A percentile compares a stretch with the other conserved stretches of the same genome.
phyloP scores from a whole-genome alignment of 306 rosid genomes.

The Abrus precatorius region DNA sequence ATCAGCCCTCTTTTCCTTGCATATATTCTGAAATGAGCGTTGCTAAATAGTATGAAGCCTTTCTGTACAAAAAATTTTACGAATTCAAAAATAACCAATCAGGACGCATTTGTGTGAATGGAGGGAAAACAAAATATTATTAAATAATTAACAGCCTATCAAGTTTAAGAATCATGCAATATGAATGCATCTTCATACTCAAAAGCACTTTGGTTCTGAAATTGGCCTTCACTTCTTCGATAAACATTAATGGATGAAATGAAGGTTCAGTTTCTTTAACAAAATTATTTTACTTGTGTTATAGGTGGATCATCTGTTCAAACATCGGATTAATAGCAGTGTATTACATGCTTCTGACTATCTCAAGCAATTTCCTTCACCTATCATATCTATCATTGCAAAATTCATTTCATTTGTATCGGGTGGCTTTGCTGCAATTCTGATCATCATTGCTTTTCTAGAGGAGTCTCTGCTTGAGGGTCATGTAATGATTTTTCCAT shows the following conservation, averaged over 20 bases:
- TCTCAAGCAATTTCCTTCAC: slow-evolving; percentile 94
- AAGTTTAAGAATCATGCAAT: no score
- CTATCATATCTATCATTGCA: slow-evolving; percentile 81
- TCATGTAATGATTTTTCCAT: slow-evolving; percentile 66
- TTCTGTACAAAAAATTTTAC: no score
- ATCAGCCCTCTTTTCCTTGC: slow-evolving; percentile 6
- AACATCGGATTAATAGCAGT: slow-evolving; percentile 88
- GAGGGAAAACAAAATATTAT: no score
- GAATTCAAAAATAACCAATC: no score
- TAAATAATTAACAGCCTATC: no score
- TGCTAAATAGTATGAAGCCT: no score
- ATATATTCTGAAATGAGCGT: background rate
- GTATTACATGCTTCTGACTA: slow-evolving; percentile 81
- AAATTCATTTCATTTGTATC: slow-evolving; percentile 91
- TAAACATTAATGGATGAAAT: slow-evolving; percentile 7
- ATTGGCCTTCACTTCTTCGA: background rate
- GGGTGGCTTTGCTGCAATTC: slow-evolving; percentile 95
- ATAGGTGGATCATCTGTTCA: slow-evolving; percentile 96
- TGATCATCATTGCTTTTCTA: slow-evolving; percentile 87
- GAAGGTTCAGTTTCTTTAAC: slow-evolving; percentile 10
- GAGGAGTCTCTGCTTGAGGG: slow-evolving; percentile 98
- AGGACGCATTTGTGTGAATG: no score
- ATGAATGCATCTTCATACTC: no score
- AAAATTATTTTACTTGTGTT: slow-evolving; percentile 34
- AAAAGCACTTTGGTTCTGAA: background rate